These are phyloP conservation scores for Acer negundo DNA, from an alignment of 345 rosid genomes.

Conservation along the genomic window DNA sequence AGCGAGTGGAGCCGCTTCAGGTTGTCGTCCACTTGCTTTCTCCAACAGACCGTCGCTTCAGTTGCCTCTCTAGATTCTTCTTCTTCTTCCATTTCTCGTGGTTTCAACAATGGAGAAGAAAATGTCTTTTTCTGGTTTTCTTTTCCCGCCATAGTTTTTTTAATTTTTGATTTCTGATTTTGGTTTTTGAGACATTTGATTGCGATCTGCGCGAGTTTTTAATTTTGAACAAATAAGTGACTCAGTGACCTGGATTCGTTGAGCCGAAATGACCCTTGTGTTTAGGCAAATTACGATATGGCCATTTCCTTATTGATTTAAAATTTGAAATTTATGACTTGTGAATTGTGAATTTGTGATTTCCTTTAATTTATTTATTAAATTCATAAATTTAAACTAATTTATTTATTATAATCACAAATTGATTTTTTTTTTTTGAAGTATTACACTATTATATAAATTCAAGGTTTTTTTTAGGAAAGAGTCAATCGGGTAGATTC, in stretches of 20 bases:
- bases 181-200: background rate
- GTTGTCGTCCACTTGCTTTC: slow-evolving; percentile 72
- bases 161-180: background rate
- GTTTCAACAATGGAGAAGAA: slow-evolving; percentile 34
- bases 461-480: too few species aligned
- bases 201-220: background rate
- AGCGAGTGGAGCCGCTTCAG: slow-evolving; percentile 87
- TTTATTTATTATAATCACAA: too few species aligned
- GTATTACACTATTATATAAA: too few species aligned
- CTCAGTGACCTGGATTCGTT: background rate
- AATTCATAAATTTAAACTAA: too few species aligned
- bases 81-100: slow-evolving; percentile 37
- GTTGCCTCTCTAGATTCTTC: slow-evolving; percentile 19
- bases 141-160: slow-evolving; percentile 53
- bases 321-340: background rate
- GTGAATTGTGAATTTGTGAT: too few species aligned
- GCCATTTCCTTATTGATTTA: background rate
- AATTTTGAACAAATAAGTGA: background rate
- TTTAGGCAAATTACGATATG: background rate
- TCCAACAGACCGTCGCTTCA: slow-evolving; percentile 43
- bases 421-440: too few species aligned
- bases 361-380: too few species aligned
- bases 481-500: too few species aligned
- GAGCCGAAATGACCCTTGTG: background rate
- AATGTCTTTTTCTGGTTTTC: slow-evolving; percentile 28